A percentile compares a stretch with the other conserved stretches of the same genome.
Evolutionary conservation across 164 flowering plant genomes (phyloP).

Genomic region (Taxillus chinensis): DNA sequence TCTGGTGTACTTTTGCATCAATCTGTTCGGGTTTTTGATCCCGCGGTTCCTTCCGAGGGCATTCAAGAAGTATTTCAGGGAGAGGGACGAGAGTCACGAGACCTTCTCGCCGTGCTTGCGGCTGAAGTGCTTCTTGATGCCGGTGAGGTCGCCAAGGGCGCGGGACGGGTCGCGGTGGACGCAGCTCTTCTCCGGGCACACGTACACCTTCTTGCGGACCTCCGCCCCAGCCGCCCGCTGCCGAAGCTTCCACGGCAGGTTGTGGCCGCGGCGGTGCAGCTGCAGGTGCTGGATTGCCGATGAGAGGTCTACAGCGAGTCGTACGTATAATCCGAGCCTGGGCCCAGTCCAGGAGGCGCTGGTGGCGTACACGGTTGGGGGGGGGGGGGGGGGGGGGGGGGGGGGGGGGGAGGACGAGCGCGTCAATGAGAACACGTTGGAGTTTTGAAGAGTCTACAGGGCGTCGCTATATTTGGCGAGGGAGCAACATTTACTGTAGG

Average conservation of each 20-base stretch:
- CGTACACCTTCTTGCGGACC: slow-evolving; percentile 19
- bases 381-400: no score
- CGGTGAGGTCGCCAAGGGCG: slow-evolving; percentile 25
- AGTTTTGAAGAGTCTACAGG: no score
- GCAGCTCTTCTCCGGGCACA: slow-evolving; percentile 23
- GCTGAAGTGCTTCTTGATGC: slow-evolving; percentile 23
- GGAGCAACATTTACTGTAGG: no score
- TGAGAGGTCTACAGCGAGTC: no score
- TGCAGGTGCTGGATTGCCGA: slow-evolving; percentile 21
- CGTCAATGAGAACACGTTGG: no score
- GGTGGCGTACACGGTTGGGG: no score
- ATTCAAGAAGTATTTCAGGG: slow-evolving; percentile 61
- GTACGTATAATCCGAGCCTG: no score
- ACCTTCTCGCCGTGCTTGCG: no score
- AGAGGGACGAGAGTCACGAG: slow-evolving; percentile 47
- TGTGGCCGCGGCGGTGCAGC: slow-evolving; percentile 25
- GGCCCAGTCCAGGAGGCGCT: no score
- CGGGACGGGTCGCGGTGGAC: slow-evolving; percentile 23
- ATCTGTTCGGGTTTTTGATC: slow-evolving; percentile 63
- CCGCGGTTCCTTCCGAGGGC: slow-evolving; percentile 79
- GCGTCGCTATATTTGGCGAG: no score
- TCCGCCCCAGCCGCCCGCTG: slow-evolving; percentile 15
- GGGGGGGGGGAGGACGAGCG: no score
- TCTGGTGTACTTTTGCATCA: slow-evolving; percentile 53
- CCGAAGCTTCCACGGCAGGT: slow-evolving; percentile 26